phyloP scores from a whole-genome alignment of 1,284 basidiomycete species.

The Malassezia equina region DNA sequence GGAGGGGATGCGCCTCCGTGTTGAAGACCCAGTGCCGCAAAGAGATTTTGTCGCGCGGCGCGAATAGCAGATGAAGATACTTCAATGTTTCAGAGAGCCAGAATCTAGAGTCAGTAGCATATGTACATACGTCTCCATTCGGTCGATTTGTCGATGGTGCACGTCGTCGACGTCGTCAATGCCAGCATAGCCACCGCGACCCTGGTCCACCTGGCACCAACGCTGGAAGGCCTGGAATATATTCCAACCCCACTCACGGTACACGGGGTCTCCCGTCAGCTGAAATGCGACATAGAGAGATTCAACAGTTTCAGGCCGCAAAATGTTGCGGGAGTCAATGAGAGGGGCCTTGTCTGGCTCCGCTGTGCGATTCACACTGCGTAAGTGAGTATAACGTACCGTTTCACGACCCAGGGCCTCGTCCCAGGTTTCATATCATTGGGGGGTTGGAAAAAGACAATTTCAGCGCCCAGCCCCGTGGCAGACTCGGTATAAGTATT shows the following conservation, averaged over 20 bases:
- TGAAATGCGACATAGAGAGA: slow-evolving; percentile 78
- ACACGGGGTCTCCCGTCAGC: slow-evolving; percentile 68
- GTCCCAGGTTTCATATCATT: slow-evolving; percentile 56
- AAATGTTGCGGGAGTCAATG: slow-evolving; percentile 78
- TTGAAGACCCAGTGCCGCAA: slow-evolving; percentile 70
- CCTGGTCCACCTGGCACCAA: slow-evolving; percentile 59
- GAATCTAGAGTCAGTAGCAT: slow-evolving; percentile 19
- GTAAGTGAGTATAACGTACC: slow-evolving; percentile 6
- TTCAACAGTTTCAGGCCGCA: slow-evolving; percentile 84
- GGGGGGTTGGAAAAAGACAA: slow-evolving; percentile 36
- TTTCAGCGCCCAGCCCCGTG: slow-evolving; percentile 56
- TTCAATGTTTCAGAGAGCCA: slow-evolving; percentile 76
- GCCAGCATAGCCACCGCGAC: slow-evolving; percentile 69
- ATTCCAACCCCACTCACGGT: slow-evolving; percentile 74
- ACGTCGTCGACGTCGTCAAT: slow-evolving; percentile 61
- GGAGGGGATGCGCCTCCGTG: slow-evolving; percentile 54
- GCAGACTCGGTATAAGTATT: slow-evolving; percentile 66
- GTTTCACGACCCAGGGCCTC: slow-evolving; percentile 13
- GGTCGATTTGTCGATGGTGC: slow-evolving; percentile 63
- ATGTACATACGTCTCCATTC: slow-evolving; percentile 76
- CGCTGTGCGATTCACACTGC: neutral
- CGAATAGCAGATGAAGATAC: slow-evolving; percentile 82
- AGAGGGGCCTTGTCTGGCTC: slow-evolving; percentile 45
- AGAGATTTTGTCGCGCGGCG: slow-evolving; percentile 59
- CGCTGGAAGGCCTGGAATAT: slow-evolving; percentile 83